Evolutionary conservation across 148 eudicot genomes (phyloP).

Genomic region (Amaranthus cruentus): DNA sequence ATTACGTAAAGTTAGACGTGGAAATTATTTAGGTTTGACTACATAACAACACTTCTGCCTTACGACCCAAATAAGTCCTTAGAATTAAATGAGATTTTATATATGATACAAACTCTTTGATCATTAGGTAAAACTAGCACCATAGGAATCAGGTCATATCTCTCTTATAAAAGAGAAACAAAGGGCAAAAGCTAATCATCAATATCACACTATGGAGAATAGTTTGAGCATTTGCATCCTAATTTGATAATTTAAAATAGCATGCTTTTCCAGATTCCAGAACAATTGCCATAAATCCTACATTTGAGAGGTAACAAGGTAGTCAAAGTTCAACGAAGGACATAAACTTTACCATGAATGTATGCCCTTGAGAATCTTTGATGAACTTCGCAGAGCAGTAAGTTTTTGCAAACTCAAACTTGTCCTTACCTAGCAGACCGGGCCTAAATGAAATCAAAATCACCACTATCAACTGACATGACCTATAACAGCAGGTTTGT

Average conservation of each 20-base stretch:
- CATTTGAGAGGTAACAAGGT: conserved; percentile 2
- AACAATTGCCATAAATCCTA: background rate
- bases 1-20: background rate
- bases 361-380: conserved; percentile 54
- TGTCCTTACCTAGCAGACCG: conserved; percentile 80
- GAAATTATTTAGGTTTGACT: background rate
- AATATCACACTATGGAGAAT: background rate
- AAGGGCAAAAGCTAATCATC: background rate
- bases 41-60: background rate
- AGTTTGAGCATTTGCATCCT: conserved; percentile 4
- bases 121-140: too few species aligned
- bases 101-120: background rate
- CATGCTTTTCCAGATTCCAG: background rate
- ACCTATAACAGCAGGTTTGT: conserved; percentile 1
- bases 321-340: background rate
- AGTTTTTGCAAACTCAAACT: conserved; percentile 85
- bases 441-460: conserved; percentile 53
- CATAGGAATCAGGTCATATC: background rate
- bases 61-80: background rate
- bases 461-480: background rate
- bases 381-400: conserved; percentile 55
- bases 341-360: conserved; percentile 45
- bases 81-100: background rate
- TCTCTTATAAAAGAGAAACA: background rate
- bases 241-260: background rate